Base-by-base conservation (phyloP, 768 basidiomycete genomes). In the Nidularia sp. region DNA sequence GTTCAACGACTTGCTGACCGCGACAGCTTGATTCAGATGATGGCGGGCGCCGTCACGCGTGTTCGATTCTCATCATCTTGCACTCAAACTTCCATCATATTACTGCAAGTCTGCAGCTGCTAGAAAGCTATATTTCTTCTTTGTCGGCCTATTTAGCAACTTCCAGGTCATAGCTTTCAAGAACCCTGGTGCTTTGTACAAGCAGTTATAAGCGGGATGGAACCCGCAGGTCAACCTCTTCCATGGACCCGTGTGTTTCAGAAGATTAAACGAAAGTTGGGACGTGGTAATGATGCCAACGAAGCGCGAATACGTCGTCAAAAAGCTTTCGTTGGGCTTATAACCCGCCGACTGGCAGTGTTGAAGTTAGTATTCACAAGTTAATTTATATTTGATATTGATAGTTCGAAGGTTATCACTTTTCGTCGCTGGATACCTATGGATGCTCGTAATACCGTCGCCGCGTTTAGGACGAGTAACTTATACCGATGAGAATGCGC, bases 401-500 rank as follows among this genome's bases (percentile, higher is more conserved):
- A 25, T 25, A 60, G 22, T 48, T 45, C 49, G 13, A 53, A 91
- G 91, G 65, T 55, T 78, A 2, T 43, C 70, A 4, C 69, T 97
- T 25, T 77, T 92, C 49, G 49, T 75, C 25, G 69, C 72, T 4
- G 93, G 93, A 9, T 84, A 91, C 65, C 47, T 81, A n/a, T 98
- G 94, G 93, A 79, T 97, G 68, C 57, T 86, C n/a, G 69, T 80
- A 4, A 74, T 97, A 49, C 95, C 95, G 3, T 75, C 78, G 9
- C 73, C 83, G 4, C 70, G 70, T 1, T 74, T 95, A 4, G 85
- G 83, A 13, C 77, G 83, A 56, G 66, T 71, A 6, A 90, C 85
- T 6, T 96, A 93, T 64, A 88, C 96, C 47, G 93, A 96, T 65
- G 97, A 99, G 71, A 97, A 98, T 66, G 96, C 97, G 1, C 70